Evolutionary conservation across 164 flowering plant genomes (phyloP), one percentile per base, ranked within the genome.

Genomic region (Berberis thunbergii): DNA sequence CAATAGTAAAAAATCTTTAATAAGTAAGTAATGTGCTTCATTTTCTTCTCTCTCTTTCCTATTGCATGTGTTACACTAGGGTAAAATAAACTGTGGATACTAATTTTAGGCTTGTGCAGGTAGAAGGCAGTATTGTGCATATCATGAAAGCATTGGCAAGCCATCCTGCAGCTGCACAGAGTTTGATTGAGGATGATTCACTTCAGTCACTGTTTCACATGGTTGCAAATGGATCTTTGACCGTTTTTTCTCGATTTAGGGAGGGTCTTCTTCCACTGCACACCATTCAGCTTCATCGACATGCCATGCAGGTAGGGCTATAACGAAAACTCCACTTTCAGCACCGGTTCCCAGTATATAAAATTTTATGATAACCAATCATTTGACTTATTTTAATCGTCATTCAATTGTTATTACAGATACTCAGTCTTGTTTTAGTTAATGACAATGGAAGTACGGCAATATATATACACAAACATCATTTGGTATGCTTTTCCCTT

Each of bases 371-470:
- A 3, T 38, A 42, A 8, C 43, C 41, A 54, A 48, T 43, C 3
- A 43, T 38, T 59, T 7, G 60, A 41, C 57, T 6, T 52, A 38
- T 63, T 39, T 41, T 26, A 45, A 42, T 48, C 53, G 3, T 55
- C 40, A 9, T 61, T 43, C 58, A 45, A 11, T 57, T 40, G 54
- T 56, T 57, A 45, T 41, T 60, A 12, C 88, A 95, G 99, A 89
- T 95, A 66, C 91, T 95, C 70, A 84, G 94, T 72, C 98, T 95
- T 77, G 94, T 95, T 74, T 72, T 95, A 81, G 95, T 70, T 49
- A 91, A 83, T 86, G 98, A 95, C 81, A 91, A 79, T 86, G 99
- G 99, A 59, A 85, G 95, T 81, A 88, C 97, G 2, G 85, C 97
- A 67, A 89, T 78, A 76, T 95, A 91, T 65, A 88, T 95, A 49